Percentiles rank a stretch among this genome's conserved stretches.
Conservation (phyloP, 139 green algal species). For the Asterochloris erici region DNA sequence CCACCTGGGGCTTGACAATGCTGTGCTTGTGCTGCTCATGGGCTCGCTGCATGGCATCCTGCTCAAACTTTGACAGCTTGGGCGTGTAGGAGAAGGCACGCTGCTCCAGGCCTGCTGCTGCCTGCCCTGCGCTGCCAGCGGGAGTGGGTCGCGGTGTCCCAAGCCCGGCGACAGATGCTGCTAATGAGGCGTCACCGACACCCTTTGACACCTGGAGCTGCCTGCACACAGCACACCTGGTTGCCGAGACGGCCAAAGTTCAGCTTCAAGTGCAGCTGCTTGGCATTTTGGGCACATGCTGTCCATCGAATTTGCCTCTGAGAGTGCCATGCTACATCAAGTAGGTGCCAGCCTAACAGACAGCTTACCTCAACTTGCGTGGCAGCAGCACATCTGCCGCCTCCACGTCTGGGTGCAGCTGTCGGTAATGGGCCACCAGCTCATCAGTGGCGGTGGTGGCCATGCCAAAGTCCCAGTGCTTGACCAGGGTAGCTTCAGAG, state of each 20-base stretch:
- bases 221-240: not conserved
- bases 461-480: conserved; percentile 46
- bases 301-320: not conserved
- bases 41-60: conserved; percentile 28
- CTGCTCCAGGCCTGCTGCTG: conserved; percentile 30
- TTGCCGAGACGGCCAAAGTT: not conserved
- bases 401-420: conserved; percentile 20
- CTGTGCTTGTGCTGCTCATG: conserved; percentile 39
- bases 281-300: not conserved
- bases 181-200: too few species aligned
- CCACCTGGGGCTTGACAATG: conserved; percentile 35
- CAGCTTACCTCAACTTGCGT: conserved; percentile 33
- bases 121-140: not conserved
- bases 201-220: not conserved
- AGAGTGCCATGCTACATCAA: not conserved
- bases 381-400: conserved; percentile 46
- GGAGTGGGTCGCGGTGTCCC: not conserved
- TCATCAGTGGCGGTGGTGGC: conserved; percentile 23
- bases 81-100: not conserved
- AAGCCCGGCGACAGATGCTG: not conserved
- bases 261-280: not conserved
- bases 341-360: not conserved
- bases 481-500: conserved; percentile 35
- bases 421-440: conserved; percentile 28
- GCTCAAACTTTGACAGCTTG: conserved; percentile 51